Evolutionary conservation across 1,284 basidiomycete species (phyloP), one percentile per base, ranked within the genome.

Genomic region (Hemileccinum hortonii): DNA sequence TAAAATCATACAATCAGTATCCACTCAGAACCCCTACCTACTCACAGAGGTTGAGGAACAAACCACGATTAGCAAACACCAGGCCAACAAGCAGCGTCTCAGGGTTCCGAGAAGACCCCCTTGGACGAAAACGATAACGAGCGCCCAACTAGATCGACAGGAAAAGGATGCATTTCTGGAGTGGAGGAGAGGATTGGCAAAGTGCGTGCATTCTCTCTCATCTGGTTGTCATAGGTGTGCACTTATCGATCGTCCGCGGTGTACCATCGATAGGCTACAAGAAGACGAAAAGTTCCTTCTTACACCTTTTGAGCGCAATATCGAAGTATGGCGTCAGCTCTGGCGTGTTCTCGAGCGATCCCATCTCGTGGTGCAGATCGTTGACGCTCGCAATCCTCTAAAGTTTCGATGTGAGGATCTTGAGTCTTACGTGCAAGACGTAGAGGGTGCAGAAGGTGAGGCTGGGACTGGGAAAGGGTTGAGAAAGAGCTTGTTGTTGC

Each of bases 321-420:
- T 98, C 22, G 94, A 97, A 76, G 92, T 98, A 12, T 98, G 95
- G 95, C 79, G 95, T 45, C 94, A 98, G 65, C 79, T 98, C 4
- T 98, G 94, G 94, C 81, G 94, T 56, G 95, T 98, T 1, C 71
- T 97, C 18, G 94, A 98, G 72, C 84, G 95, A 40, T 96, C 94
- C 6, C 93, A 97, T 63, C 81, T 98, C 12, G 75, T 98, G 38
- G 92, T 98, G 0, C 94, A 98, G 72, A 98, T 98, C 54, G 93
- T 98, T 44, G 94, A 98, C 66, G 95, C 93, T 11, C 83, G 94
- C 40, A 97, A 97, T 74, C 94, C 94, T 1, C 75, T 95, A 14
- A 80, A 84, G 22, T 98, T 98, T 71, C 84, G 94, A 41, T 96
- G 93, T 58, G 89, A 93, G 61, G 95, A 98, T 74, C 73, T 98